A percentile compares a stretch with the other conserved stretches of the same genome.
phyloP scores from a whole-genome alignment of 2,329 filamentous ascomycete genomes.

The Periconia digitata region DNA sequence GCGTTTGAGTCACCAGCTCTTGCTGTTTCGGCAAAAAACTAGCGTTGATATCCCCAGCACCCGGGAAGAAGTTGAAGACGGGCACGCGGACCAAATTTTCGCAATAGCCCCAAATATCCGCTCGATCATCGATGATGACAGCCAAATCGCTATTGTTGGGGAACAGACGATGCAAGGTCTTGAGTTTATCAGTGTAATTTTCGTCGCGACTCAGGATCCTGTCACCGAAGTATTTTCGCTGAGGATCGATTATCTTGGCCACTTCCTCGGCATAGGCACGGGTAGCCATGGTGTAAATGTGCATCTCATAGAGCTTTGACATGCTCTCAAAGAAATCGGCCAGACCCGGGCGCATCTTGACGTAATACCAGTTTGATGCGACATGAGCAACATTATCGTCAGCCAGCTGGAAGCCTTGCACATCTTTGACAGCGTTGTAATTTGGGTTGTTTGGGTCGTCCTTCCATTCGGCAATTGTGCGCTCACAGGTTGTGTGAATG shows the following conservation, averaged over 20 bases:
- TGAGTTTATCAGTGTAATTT: slow-evolving; percentile 88
- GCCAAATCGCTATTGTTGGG: slow-evolving; percentile 99
- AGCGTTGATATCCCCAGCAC: slow-evolving; percentile 97
- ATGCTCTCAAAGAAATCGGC: slow-evolving; percentile 77
- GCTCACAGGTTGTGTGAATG: slow-evolving; percentile 96
- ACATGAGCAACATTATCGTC: slow-evolving; percentile 62
- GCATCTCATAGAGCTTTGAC: slow-evolving; percentile 83
- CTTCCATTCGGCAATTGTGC: slow-evolving; percentile 95
- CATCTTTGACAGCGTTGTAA: slow-evolving; percentile 84
- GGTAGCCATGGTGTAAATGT: slow-evolving; percentile 99
- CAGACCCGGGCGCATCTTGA: slow-evolving; percentile 91
- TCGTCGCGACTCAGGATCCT: slow-evolving; percentile 95
- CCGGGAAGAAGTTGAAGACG: slow-evolving; percentile 96
- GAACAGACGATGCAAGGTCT: slow-evolving; percentile 87
- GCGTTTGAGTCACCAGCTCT: slow-evolving; percentile 31
- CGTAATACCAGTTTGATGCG: slow-evolving; percentile 76
- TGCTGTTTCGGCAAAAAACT: slow-evolving; percentile 84
- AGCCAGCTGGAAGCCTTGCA: slow-evolving; percentile 81
- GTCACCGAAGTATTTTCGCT: slow-evolving; percentile 86
- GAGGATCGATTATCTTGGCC: slow-evolving; percentile 88
- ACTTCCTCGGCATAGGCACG: slow-evolving; percentile 93
- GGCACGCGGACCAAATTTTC: slow-evolving; percentile 92
- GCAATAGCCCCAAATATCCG: slow-evolving; percentile 94
- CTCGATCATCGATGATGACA: slow-evolving; percentile 95
- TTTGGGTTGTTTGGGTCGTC: slow-evolving; percentile 86